Evolutionary conservation across 2,329 filamentous ascomycete species (phyloP).

Genomic region (Microthyrium microscopicum): DNA sequence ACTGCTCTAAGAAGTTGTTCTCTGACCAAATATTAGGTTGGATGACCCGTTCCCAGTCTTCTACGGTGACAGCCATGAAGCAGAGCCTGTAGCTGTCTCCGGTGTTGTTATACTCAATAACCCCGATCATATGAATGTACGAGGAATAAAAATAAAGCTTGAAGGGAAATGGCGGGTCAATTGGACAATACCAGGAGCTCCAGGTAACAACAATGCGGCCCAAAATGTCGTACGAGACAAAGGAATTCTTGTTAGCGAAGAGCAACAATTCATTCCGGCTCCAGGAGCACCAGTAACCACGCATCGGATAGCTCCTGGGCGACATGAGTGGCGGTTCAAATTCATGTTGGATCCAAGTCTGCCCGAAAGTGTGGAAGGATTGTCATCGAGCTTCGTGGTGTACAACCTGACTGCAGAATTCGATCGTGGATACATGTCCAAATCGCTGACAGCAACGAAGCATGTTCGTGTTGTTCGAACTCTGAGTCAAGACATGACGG

Average conservation of each 20-base stretch:
- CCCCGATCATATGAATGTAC: conserved; percentile 30
- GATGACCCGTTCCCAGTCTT: conserved; percentile 33
- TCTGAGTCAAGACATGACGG: conserved; percentile 52
- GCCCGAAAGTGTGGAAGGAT: conserved; percentile 80
- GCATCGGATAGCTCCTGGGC: conserved; percentile 32
- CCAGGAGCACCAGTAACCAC: conserved; percentile 21
- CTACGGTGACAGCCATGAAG: conserved; percentile 30
- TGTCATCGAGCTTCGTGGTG: conserved; percentile 70
- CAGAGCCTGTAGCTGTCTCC: conserved; percentile 26
- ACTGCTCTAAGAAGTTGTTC: background rate
- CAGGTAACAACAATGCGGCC: conserved; percentile 22
- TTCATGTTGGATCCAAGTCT: conserved; percentile 29
- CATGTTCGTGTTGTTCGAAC: conserved; percentile 33
- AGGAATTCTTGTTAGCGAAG: conserved; percentile 28
- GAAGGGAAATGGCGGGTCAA: conserved; percentile 32
- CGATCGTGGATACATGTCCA: conserved; percentile 69
- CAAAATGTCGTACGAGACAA: conserved; percentile 29
- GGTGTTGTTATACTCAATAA: conserved; percentile 30
- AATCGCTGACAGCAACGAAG: conserved; percentile 69
- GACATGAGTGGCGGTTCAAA: conserved; percentile 33
- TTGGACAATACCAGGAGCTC: conserved; percentile 19
- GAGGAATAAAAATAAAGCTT: conserved; percentile 28
- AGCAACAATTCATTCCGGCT: conserved; percentile 27
- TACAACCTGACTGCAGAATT: conserved; percentile 88
- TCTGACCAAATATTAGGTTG: conserved; percentile 16